phyloP scores from a whole-genome alignment of 352 stramenopile species.

The Phytophthora pluvialis region DNA sequence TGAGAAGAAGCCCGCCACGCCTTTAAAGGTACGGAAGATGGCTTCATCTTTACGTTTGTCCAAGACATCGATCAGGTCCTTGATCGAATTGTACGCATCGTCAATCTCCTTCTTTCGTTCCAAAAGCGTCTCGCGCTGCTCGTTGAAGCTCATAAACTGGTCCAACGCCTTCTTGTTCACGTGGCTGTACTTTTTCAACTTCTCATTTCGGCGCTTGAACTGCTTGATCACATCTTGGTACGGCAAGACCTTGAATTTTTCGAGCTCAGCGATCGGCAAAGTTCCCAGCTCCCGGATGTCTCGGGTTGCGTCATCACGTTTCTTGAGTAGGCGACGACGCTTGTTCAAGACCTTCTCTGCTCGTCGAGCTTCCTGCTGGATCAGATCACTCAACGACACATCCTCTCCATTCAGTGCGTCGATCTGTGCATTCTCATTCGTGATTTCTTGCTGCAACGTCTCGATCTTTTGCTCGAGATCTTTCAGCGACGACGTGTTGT shows the following conservation, averaged over 20 bases:
- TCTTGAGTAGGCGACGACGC: constrained; percentile 79
- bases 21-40: constrained; percentile 99
- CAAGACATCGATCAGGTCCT: constrained; percentile 90
- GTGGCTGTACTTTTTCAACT: constrained; percentile 98
- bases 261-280: constrained; percentile 93
- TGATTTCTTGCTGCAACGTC: constrained; percentile 57
- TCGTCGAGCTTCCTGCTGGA: constrained; percentile 79
- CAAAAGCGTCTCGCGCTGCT: constrained; percentile 91
- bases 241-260: constrained; percentile 89
- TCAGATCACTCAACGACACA: constrained; percentile 74
- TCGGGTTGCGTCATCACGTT: constrained; percentile 94
- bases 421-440: constrained; percentile 47
- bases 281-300: constrained; percentile 98
- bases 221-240: constrained; percentile 94
- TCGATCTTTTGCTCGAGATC: constrained; percentile 66
- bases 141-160: constrained; percentile 99
- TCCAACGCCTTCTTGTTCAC: constrained; percentile 99
- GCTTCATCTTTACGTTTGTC: constrained; percentile 98
- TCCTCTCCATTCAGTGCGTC: constrained; percentile 71
- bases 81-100: constrained; percentile 90
- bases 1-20: constrained; percentile 97
- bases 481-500: constrained; percentile 68
- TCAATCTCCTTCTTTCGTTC: constrained; percentile 97
- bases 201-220: constrained; percentile 95
- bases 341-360: constrained; percentile 89